Base-by-base conservation (phyloP, 2,329 filamentous ascomycete genomes). In the Claviceps pazoutovae region DNA sequence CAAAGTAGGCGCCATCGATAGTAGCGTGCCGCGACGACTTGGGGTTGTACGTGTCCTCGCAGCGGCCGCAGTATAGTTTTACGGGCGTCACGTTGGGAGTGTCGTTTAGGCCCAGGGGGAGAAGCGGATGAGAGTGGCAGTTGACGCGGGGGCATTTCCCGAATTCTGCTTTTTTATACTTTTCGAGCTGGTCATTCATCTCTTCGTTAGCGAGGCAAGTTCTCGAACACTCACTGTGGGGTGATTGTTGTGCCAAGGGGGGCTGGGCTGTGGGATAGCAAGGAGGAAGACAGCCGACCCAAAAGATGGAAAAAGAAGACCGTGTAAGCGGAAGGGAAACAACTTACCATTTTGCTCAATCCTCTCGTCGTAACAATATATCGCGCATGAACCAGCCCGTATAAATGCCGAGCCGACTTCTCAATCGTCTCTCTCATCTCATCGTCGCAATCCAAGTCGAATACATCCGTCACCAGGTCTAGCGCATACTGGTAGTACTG, bases 401-500 rank as follows among this genome's bases (percentile, higher is more conserved):
- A 98, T 1, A 98, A 78, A 67, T 97, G 93, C 56, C 93, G 79
- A 2, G 93, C 93, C 41, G 89, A 95, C 71, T 96, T 97, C 71
- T 98, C 93, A 57, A 98, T 97, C 56, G 90, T 88, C 73, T 97
- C 93, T 57, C 93, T 82, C 83, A 97, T 94, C 61, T 97, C 91
- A 68, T 98, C 93, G 66, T 97, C 91, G 71, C 93, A 96, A 68
- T 98, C 93, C 63, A 97, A 83, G 65, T 98, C 93, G 69, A 98
- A 98, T 48, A 97, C 91, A 63, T 98, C 93, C 49, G 93, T 98
- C 53, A 98, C 88, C 16, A 98, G 81, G 65, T 98, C 93, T 46
- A 98, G 79, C 16, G 93, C 93, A 79, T 98, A 96, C 70, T 98
- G 93, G 64, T 98, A 98, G 74, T 97, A 96, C 64, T 95, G 88